Evolutionary conservation across 1,284 basidiomycete species (phyloP).

Genomic region (Rhodofomes roseus): DNA sequence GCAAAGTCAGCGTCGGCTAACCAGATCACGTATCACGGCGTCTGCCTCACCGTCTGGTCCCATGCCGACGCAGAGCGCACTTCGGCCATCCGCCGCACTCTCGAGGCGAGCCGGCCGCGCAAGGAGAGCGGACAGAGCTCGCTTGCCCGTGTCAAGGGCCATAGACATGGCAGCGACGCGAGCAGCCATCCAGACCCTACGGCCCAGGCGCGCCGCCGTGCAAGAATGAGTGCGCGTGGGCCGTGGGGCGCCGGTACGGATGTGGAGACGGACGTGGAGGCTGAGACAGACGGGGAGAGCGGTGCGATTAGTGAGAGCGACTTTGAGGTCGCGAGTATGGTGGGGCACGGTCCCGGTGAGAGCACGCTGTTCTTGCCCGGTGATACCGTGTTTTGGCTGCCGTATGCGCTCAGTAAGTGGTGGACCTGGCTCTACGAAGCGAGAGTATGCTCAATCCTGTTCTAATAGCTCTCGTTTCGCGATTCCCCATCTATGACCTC

Average conservation of each 20-base stretch:
- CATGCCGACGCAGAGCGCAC: constrained; percentile 87
- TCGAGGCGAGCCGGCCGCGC: constrained; percentile 70
- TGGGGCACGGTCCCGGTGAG: constrained; percentile 76
- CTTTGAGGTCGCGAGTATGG: constrained; percentile 71
- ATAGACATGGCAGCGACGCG: constrained; percentile 48
- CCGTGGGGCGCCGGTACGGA: constrained; percentile 51
- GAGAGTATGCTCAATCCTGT: background rate
- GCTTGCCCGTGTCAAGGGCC: constrained; percentile 57
- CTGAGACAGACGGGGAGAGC: constrained; percentile 50
- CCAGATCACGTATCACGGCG: constrained; percentile 81
- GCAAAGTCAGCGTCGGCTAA: constrained; percentile 34
- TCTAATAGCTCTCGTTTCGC: constrained; percentile 73
- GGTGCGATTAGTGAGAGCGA: constrained; percentile 80
- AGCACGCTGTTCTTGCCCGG: constrained; percentile 83
- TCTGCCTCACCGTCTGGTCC: constrained; percentile 91
- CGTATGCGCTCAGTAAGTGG: constrained; percentile 80
- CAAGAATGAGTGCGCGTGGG: constrained; percentile 54
- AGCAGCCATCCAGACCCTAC: constrained; percentile 48
- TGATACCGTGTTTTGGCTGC: constrained; percentile 90
- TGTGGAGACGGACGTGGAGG: constrained; percentile 46
- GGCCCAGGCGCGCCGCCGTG: constrained; percentile 49
- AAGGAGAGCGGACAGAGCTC: constrained; percentile 73
- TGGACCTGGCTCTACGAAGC: constrained; percentile 6
- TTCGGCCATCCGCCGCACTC: constrained; percentile 74
- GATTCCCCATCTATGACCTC: constrained; percentile 88